Conservation (phyloP, 2,329 filamentous ascomycete genomes). For the Fusarium transvaalense region DNA sequence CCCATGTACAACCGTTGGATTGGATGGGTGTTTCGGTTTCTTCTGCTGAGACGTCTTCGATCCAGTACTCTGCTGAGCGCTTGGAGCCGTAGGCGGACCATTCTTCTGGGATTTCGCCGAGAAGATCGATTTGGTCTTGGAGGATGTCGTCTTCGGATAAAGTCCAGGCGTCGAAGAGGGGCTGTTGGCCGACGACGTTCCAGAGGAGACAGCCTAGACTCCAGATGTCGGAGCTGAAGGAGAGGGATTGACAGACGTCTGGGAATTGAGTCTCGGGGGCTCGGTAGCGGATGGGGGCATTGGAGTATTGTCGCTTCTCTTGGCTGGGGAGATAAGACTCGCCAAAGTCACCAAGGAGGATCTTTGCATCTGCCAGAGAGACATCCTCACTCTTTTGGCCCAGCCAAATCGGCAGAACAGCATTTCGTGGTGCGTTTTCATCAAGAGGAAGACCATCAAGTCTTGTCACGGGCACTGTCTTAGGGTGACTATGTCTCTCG, state of each 20-base stretch:
- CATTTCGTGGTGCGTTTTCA: slow-evolving; percentile 34
- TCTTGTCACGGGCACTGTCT: slow-evolving; percentile 38
- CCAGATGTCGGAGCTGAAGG: slow-evolving; percentile 42
- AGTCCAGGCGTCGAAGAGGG: slow-evolving; percentile 42
- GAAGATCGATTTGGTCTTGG: slow-evolving; percentile 37
- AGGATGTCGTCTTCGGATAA: slow-evolving; percentile 39
- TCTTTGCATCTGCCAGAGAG: slow-evolving; percentile 32
- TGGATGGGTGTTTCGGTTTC: neutral
- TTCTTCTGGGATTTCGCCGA: slow-evolving; percentile 39
- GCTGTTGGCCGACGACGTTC: slow-evolving; percentile 37
- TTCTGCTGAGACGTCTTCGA: slow-evolving; percentile 26
- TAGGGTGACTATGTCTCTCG: slow-evolving; percentile 24
- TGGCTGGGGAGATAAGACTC: slow-evolving; percentile 35
- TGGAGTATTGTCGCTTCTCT: slow-evolving; percentile 39
- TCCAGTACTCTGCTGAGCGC: slow-evolving; percentile 32
- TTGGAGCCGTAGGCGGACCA: slow-evolving; percentile 33
- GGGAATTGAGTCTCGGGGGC: slow-evolving; percentile 42
- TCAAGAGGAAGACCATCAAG: slow-evolving; percentile 39
- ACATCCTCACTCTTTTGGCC: slow-evolving; percentile 41
- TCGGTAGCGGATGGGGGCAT: slow-evolving; percentile 35
- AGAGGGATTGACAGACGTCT: slow-evolving; percentile 32
- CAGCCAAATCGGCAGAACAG: slow-evolving; percentile 40
- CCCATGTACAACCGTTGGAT: slow-evolving; percentile 23
- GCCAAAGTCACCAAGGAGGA: slow-evolving; percentile 40
- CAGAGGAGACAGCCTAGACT: slow-evolving; percentile 43